Evolutionary conservation across 2,329 filamentous ascomycete genomes (phyloP).

Genomic region (Fragosphaeria purpurea): DNA sequence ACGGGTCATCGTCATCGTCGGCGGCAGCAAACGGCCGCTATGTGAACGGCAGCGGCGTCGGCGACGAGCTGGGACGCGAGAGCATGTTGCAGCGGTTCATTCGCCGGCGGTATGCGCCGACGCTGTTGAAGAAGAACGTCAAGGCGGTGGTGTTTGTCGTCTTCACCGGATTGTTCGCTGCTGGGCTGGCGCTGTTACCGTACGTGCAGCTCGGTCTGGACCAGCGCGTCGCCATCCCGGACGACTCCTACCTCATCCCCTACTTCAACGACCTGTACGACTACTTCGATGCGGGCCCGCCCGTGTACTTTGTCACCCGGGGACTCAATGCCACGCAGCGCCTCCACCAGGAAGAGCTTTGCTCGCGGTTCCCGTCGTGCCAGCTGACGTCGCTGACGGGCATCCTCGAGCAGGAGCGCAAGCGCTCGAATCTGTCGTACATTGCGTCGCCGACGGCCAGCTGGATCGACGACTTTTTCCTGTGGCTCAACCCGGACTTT

Average conservation of each 20-base stretch:
- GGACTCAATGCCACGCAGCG: conserved; percentile 70
- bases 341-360: conserved; percentile 71
- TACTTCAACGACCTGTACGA: conserved; percentile 95
- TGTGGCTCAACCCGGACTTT: conserved; percentile 85
- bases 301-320: conserved; percentile 89
- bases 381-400: conserved; percentile 75
- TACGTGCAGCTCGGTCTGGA: conserved; percentile 80
- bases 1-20: conserved; percentile 11
- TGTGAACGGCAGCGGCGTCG: conserved; percentile 39
- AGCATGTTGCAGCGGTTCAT: conserved; percentile 79
- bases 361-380: conserved; percentile 84
- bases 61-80: conserved; percentile 73
- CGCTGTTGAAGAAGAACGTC: conserved; percentile 66
- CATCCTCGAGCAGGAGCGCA: conserved; percentile 86
- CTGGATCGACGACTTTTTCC: conserved; percentile 95
- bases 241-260: conserved; percentile 85
- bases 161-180: conserved; percentile 82
- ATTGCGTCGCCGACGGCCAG: conserved; percentile 81
- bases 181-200: conserved; percentile 74
- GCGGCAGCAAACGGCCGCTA: conserved; percentile 27
- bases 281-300: conserved; percentile 84
- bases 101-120: conserved; percentile 77
- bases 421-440: conserved; percentile 77
- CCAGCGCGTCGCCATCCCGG: conserved; percentile 87
- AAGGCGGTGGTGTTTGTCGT: conserved; percentile 68